These are phyloP conservation scores for Xylaria sp. DNA, from an alignment of 2,329 filamentous ascomycete species.

Conservation along the genomic window DNA sequence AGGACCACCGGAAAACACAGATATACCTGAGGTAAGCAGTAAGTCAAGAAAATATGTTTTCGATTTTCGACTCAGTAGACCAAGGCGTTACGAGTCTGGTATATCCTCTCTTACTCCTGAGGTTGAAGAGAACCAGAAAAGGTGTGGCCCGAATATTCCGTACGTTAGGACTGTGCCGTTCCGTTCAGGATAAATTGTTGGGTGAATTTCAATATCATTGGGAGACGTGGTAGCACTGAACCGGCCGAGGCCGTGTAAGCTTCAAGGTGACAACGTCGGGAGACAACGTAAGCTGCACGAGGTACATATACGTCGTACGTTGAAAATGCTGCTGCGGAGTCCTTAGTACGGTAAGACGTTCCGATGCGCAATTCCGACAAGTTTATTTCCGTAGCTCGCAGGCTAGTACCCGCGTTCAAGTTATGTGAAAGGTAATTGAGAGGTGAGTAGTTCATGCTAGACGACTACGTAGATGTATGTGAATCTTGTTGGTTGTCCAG, in stretches of 20 bases:
- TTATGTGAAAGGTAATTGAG: neutral
- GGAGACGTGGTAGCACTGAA: constrained; percentile 11
- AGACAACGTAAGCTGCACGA: constrained; percentile 24
- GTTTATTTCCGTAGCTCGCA: constrained; percentile 13
- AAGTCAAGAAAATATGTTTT: neutral
- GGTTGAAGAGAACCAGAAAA: constrained; percentile 13
- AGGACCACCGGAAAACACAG: neutral
- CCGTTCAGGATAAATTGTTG: constrained; percentile 5
- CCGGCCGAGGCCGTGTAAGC: constrained; percentile 17
- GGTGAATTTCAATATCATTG: constrained; percentile 13
- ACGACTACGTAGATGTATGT: neutral
- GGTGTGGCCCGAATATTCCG: constrained; percentile 2
- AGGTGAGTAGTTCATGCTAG: neutral
- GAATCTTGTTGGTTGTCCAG: neutral
- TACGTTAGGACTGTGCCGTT: constrained; percentile 6
- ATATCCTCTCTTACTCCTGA: constrained; percentile 7
- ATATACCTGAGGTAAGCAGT: neutral
- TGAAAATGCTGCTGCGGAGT: constrained; percentile 24
- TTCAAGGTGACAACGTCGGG: constrained; percentile 25
- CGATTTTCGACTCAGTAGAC: neutral
- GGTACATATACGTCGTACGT: constrained; percentile 20
- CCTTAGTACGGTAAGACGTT: constrained; percentile 18
- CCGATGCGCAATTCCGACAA: constrained; percentile 12
- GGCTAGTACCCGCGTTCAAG: constrained; percentile 3
- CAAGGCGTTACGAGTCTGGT: constrained; percentile 1